A percentile compares a stretch with the other conserved stretches of the same genome.
These are phyloP conservation scores for Gigaspora rosea DNA, from an alignment of 192 early-diverging fungal genomes.

Conservation along the genomic window DNA sequence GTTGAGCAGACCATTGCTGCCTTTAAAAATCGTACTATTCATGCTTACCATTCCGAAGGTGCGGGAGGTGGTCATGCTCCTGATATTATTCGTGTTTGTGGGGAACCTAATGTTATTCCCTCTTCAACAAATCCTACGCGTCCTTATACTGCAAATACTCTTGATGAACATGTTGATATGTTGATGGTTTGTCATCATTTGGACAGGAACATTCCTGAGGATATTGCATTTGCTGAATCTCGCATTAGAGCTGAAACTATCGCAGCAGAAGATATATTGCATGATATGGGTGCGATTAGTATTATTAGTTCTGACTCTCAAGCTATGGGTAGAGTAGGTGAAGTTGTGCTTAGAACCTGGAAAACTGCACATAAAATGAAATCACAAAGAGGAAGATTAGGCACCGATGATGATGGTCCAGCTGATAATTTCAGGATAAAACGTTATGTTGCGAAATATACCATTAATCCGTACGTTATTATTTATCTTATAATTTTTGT, in stretches of 20 bases:
- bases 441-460: slow-evolving; percentile 96
- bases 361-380: slow-evolving; percentile 97
- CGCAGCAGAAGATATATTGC: slow-evolving; percentile 94
- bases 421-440: slow-evolving; percentile 88
- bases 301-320: slow-evolving; percentile 94
- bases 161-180: slow-evolving; percentile 99
- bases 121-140: slow-evolving; percentile 95
- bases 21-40: slow-evolving; percentile 89
- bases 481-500: background rate
- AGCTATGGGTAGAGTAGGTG: slow-evolving; percentile 97
- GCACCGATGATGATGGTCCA: slow-evolving; percentile 47
- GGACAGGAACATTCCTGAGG: slow-evolving; percentile 90
- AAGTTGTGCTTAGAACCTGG: slow-evolving; percentile 92
- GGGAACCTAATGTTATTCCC: slow-evolving; percentile 86
- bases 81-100: slow-evolving; percentile 76
- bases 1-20: slow-evolving; percentile 89
- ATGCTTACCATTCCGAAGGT: slow-evolving; percentile 96
- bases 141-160: slow-evolving; percentile 92
- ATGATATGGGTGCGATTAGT: slow-evolving; percentile 92
- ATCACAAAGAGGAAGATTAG: slow-evolving; percentile 68
- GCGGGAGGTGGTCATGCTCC: slow-evolving; percentile 96
- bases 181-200: slow-evolving; percentile 98
- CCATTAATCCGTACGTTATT: slow-evolving; percentile 85
- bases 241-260: slow-evolving; percentile 97
- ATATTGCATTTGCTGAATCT: slow-evolving; percentile 95